Base-by-base conservation (phyloP, 805 yeast genomes). In the Starmerella powellii region DNA sequence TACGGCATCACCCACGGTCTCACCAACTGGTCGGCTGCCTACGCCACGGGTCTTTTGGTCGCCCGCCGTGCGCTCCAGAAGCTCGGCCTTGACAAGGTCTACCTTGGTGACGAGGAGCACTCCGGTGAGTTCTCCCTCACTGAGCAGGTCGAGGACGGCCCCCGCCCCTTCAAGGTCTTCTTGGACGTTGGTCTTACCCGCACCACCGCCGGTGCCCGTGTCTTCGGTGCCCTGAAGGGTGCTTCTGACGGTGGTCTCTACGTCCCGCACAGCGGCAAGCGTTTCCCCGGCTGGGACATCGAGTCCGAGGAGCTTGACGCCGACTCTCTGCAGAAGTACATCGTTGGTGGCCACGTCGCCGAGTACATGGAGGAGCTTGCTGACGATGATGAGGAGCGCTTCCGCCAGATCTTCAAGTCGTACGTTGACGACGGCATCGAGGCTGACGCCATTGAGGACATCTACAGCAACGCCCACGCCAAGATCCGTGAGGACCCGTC, bases 241-340 rank as follows among this genome's bases (percentile, higher is more conserved):
- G 98, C 98, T 65, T 88, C 97, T 55, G 98, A 91, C 69, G 98
- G 98, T 83, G 98, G 98, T 63, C 76, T 91, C 64, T 85, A 82
- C 87, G 76, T 91, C 66, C 98, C 98, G 60, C 98, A 91, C 87
- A 85, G 94, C 61, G 83, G 94, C 66, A 87, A 87, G 79, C 87
- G 98, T 81, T 91, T 87, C 95, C 98, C 98, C 72, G 98, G 98
- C 75, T 91, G 88, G 94, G 98, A 91, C 72, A 84, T 88, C 63
- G 98, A 91, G 77, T 65, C 80, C 62, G 95, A 91, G 76, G 98
- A 91, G 75, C 79, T 91, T 63, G 98, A 91, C 67, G 85, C 95
- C 62, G 98, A 91, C 67, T 71, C 78, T 59, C 79, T 91, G 70
- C 85, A 96, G 85, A 85, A 84, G 73, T 91, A 91, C 94, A 91